phyloP scores from a whole-genome alignment of 192 early-diverging fungal species.

The Umbelopsis sp. region DNA sequence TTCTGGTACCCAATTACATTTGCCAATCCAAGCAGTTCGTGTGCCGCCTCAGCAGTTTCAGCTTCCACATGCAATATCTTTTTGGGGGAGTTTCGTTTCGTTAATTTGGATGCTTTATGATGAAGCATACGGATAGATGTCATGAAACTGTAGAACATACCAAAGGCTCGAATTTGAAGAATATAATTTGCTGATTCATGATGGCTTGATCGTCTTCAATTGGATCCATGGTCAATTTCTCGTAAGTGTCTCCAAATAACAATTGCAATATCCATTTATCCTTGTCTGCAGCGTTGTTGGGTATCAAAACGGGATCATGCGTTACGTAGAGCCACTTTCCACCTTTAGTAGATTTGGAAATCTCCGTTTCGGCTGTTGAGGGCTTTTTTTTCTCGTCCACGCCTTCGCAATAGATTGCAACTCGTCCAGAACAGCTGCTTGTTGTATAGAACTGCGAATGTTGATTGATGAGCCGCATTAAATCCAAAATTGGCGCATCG shows the following conservation, averaged over 20 bases:
- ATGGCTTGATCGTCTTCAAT: not conserved
- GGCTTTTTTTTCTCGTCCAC: constrained; percentile 27
- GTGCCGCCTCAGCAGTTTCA: constrained; percentile 45
- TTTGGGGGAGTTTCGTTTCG: not conserved
- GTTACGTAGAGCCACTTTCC: constrained; percentile 55
- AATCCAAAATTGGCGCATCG: constrained; percentile 49
- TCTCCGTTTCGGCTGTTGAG: constrained; percentile 26
- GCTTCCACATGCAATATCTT: constrained; percentile 59
- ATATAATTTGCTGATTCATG: constrained; percentile 33
- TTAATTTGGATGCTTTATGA: not conserved
- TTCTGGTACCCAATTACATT: constrained; percentile 53
- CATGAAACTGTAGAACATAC: constrained; percentile 30
- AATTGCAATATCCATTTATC: constrained; percentile 29
- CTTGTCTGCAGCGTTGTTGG: constrained; percentile 14
- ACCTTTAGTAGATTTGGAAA: constrained; percentile 36
- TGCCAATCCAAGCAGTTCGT: constrained; percentile 45
- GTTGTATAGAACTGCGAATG: constrained; percentile 58
- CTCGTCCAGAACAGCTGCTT: constrained; percentile 54
- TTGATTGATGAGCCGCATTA: constrained; percentile 50
- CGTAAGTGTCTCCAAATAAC: constrained; percentile 37
- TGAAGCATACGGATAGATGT: not conserved
- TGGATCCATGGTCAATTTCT: constrained; percentile 1
- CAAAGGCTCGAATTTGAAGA: constrained; percentile 60
- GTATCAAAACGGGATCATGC: constrained; percentile 44
- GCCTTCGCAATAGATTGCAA: constrained; percentile 51